phyloP scores from a whole-genome alignment of 2,329 filamentous ascomycete genomes.

The Setomelanomma holmii region DNA sequence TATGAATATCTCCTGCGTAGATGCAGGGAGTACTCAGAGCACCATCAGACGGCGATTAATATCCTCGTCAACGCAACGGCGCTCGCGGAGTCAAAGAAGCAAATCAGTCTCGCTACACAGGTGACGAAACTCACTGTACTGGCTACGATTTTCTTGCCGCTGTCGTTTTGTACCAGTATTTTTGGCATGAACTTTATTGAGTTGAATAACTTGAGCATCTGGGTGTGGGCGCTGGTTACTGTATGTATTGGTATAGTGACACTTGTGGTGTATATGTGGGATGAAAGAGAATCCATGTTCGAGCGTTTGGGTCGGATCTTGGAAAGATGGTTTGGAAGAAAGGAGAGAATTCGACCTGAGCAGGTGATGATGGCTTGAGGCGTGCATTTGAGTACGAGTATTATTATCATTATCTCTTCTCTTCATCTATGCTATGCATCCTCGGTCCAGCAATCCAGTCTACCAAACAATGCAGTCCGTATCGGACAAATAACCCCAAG shows the following conservation, averaged over 20 bases:
- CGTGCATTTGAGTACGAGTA: neutral
- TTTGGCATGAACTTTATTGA: constrained; percentile 14
- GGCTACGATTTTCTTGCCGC: constrained; percentile 8
- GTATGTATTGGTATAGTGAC: constrained; percentile 4
- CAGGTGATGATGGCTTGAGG: neutral
- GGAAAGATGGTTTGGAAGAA: neutral
- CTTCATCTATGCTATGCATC: neutral
- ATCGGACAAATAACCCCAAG: neutral
- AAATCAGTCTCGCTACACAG: constrained; percentile 7
- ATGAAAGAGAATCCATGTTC: neutral
- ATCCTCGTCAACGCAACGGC: neutral
- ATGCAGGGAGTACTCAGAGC: neutral
- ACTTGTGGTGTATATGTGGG: constrained; percentile 5
- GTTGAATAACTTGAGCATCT: constrained; percentile 5
- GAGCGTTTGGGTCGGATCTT: neutral
- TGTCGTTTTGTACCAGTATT: constrained; percentile 4
- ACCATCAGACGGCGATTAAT: constrained; percentile 3
- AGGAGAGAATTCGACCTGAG: neutral
- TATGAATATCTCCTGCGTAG: constrained; percentile 1
- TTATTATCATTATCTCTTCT: constrained; percentile 1
- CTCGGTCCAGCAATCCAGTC: too few species aligned
- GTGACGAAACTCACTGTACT: constrained; percentile 8
- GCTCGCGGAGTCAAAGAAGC: constrained; percentile 7
- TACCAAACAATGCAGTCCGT: neutral
- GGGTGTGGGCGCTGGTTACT: constrained; percentile 10